A percentile compares a stretch with the other conserved stretches of the same genome.
phyloP scores from a whole-genome alignment of 2,329 filamentous ascomycete genomes.

The Karstenula rhodostoma region DNA sequence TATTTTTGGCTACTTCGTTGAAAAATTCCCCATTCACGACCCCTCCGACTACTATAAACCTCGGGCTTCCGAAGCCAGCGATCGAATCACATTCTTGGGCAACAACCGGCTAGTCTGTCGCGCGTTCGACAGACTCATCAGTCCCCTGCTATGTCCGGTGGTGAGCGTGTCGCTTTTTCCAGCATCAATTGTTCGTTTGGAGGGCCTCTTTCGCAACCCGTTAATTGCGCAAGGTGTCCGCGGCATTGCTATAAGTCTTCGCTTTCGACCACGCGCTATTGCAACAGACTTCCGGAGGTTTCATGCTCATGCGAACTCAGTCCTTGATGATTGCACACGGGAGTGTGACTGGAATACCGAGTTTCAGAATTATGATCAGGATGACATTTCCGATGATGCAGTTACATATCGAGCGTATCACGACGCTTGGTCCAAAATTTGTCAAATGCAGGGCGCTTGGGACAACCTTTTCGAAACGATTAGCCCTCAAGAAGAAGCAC shows the following conservation, averaged over 20 bases:
- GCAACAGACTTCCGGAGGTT: neutral
- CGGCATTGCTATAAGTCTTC: neutral
- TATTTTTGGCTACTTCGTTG: neutral
- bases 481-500: neutral
- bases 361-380: neutral
- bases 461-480: neutral
- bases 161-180: neutral
- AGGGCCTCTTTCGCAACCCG: neutral
- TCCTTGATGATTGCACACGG: neutral
- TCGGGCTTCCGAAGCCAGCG: neutral
- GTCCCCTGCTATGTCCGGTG: neutral
- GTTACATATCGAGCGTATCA: neutral
- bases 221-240: neutral
- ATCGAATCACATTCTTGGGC: neutral
- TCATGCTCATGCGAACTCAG: neutral
- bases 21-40: neutral
- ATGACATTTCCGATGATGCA: neutral
- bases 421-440: neutral
- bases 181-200: neutral
- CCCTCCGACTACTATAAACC: neutral
- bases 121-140: neutral
- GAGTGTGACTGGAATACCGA: neutral
- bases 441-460: neutral
- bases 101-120: neutral
- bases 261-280: neutral